Evolutionary conservation across 257 asterid species (phyloP).

Genomic region (Capsicum pubescens): DNA sequence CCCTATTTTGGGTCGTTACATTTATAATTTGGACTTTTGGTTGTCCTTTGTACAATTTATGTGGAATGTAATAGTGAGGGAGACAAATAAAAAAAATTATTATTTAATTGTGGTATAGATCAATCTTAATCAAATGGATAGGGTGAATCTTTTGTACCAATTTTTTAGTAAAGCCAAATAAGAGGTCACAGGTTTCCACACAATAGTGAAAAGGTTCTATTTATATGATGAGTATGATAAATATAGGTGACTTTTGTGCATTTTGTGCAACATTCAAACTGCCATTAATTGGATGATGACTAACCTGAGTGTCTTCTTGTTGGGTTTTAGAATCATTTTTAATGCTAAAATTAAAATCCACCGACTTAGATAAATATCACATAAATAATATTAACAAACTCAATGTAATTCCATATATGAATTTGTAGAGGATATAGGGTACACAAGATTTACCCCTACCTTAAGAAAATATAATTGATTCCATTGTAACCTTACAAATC

Average conservation of each 20-base stretch:
- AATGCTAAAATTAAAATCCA: background rate
- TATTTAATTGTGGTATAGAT: slow-evolving; percentile 39
- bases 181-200: slow-evolving; percentile 37
- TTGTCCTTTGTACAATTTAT: background rate
- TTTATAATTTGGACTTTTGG: background rate
- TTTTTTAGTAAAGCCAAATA: slow-evolving; percentile 18
- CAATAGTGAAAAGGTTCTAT: slow-evolving; percentile 7
- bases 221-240: background rate
- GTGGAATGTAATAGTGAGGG: background rate
- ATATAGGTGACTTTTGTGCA: background rate
- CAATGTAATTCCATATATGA: too few relatives aligned
- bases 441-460: too few relatives aligned
- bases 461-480: too few relatives aligned
- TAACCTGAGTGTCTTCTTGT: slow-evolving; percentile 26
- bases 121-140: background rate
- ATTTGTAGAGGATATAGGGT: too few relatives aligned
- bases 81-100: background rate
- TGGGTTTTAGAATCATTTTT: background rate
- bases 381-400: too few relatives aligned
- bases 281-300: slow-evolving; percentile 23
- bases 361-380: background rate
- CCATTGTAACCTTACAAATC: too few relatives aligned
- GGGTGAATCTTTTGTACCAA: background rate
- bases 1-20: too few relatives aligned
- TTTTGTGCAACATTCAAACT: background rate